Conservation (phyloP, 306 rosid species). For the Rosa lucieae region DNA sequence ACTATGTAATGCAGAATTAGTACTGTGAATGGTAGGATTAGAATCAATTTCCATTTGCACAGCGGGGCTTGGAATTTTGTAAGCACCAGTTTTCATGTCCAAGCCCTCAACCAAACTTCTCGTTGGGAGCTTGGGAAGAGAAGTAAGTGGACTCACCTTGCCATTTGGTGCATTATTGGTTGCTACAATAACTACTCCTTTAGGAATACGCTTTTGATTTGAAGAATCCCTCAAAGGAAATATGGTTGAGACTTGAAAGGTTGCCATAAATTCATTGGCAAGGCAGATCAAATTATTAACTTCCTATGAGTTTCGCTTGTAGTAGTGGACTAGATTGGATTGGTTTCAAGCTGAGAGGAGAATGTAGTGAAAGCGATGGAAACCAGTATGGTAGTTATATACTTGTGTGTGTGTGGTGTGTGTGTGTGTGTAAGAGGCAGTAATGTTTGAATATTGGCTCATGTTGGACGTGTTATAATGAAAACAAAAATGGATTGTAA, state of each 20-base stretch:
- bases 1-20: background rate
- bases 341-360: background rate
- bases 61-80: constrained; percentile 4
- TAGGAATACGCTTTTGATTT: constrained; percentile 12
- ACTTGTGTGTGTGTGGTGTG: no score
- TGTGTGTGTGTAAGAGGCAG: no score
- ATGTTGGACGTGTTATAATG: no score
- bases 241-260: constrained; percentile 23
- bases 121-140: constrained; percentile 32
- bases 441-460: no score
- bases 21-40: constrained; percentile 1
- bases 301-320: background rate
- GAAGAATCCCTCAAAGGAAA: constrained; percentile 18
- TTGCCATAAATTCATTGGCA: constrained; percentile 38
- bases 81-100: constrained; percentile 28
- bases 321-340: background rate
- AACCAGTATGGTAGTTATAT: background rate
- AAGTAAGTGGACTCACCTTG: constrained; percentile 18
- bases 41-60: constrained; percentile 15
- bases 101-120: constrained; percentile 38
- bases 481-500: no score
- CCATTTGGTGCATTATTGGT: constrained; percentile 33
- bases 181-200: constrained; percentile 24
- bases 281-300: background rate
- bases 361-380: background rate